Conservation (phyloP, 148 eudicot species). For the Arbutus unedo region DNA sequence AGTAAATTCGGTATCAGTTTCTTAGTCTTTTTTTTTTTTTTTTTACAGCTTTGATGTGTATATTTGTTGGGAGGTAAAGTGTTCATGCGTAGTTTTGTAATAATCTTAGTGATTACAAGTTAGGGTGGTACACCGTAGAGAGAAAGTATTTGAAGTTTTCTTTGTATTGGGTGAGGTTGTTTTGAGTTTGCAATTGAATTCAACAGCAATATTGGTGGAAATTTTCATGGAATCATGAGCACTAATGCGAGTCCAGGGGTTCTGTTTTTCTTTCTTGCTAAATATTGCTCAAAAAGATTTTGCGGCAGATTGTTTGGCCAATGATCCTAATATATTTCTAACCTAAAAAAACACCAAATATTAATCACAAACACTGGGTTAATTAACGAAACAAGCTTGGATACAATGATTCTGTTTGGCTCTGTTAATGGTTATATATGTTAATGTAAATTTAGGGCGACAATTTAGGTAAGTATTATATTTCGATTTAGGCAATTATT, state of each 20-base stretch:
- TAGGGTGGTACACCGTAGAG: not conserved
- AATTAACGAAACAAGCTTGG: no score
- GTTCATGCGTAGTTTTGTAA: not conserved
- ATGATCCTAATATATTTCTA: no score
- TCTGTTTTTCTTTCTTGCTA: not conserved
- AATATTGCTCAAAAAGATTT: not conserved
- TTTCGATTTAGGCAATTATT: no score
- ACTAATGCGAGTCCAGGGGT: not conserved
- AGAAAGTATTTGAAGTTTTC: not conserved
- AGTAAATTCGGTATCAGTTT: constrained; percentile 10
- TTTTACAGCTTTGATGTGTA: not conserved
- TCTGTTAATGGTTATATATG: no score
- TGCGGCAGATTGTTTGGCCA: no score
- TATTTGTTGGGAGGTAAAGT: not conserved
- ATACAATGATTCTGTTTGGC: no score
- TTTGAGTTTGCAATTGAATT: not conserved
- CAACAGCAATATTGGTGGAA: not conserved
- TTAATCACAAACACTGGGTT: no score
- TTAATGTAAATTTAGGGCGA: no score
- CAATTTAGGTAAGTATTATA: no score
- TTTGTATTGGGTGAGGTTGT: not conserved
- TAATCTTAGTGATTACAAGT: not conserved
- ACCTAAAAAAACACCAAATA: no score
- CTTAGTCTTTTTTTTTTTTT: not conserved
- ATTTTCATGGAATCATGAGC: not conserved